Base-by-base conservation (phyloP, 768 basidiomycete species). In the Lentinula sp. region DNA sequence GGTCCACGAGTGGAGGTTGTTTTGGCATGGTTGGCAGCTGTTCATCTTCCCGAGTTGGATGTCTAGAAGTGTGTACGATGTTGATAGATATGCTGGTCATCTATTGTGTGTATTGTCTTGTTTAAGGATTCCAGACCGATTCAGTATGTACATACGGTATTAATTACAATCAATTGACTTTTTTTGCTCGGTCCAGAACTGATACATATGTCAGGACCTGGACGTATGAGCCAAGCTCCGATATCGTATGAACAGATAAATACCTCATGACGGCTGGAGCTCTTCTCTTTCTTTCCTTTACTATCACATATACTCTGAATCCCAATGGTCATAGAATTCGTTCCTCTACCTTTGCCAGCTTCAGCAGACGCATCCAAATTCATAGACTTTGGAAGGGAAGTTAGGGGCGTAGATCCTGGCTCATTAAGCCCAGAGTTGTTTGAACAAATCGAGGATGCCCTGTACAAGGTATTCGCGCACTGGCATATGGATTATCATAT, bases 1-100 rank as follows among this genome's bases (percentile, higher is more conserved):
- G 92, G 92, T 0, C 91, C 93, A 39, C 81, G 91, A 6, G 92
- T 94, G 50, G 92, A 94, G 73, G 79, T 94, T 60, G 79, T 93
- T 59, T 79, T 94, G 60, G 92, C 92, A 46, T 94, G 91, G 91
- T 75, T 94, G 59, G 91, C 80, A 28, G 91, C 90, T 16, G 88
- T 92, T 60, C 87, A 90, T 76, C 72, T 94, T 39, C 85, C 83
- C 3, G 90, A 91, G 67, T 70, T 93, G 66, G 91, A 92, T 54
- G 71, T 45, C 6, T 69, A 62, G 57, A 37, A 16, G 41, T 18
- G 46, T 48, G 6, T 7, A 2, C 7, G 46, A 48, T 12, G 20
- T 7, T 28, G 18, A 20, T 18, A 9, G 5, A 48, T n/a, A 23
- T 48, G 46, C 20, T 20, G 46, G 46, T 20, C 46, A 23, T 18